Base-by-base conservation (phyloP, 2,329 filamentous ascomycete genomes). In the Neoscytalidium dimidiatum region DNA sequence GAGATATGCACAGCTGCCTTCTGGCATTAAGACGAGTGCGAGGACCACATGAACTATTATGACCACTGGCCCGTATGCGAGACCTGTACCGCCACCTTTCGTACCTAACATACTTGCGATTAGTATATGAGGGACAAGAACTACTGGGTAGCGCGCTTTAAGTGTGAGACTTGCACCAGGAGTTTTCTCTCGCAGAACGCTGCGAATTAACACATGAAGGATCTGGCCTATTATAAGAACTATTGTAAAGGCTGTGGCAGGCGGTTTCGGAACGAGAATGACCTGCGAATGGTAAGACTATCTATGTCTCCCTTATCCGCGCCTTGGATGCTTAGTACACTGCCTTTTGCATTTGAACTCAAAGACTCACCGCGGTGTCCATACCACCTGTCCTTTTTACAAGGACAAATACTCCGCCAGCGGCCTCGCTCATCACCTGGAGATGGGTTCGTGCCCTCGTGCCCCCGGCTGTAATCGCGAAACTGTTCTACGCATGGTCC, bases 341-440 rank as follows among this genome's bases (percentile, higher is more conserved):
- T n/a, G n/a, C n/a, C n/a, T n/a, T n/a, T n/a, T n/a, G n/a, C n/a
- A n/a, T n/a, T n/a, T n/a, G n/a, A n/a, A n/a, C n/a, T n/a, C n/a
- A n/a, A n/a, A n/a, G 7, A 35, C 33, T 51, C 87, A 90, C 69
- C 77, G 77, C 0, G 81, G 82, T 61, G 65, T 53, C 0, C 72
- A 72, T 1, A 72, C 87, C 7, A 0, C 49, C 0, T 90, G 87
- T 58, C 86, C 84, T 0, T 89, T 86, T 69, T 90, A 87, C 74
- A 71, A 77, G 46, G 66, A 51, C 1, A 31, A 9, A 2, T 85
- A 79, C 8, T 82, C 83, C 0, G 85, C 86, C 1, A 85, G 82
- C 1, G 86, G 85, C 3, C 68, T 88, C 4, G 70, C 77, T 0
- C 79, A 87, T 70, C 85, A 90, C 67, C 72, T 90, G 0, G 88